phyloP scores from a whole-genome alignment of 768 basidiomycete species.

The Pleurotus citrinopileatus region DNA sequence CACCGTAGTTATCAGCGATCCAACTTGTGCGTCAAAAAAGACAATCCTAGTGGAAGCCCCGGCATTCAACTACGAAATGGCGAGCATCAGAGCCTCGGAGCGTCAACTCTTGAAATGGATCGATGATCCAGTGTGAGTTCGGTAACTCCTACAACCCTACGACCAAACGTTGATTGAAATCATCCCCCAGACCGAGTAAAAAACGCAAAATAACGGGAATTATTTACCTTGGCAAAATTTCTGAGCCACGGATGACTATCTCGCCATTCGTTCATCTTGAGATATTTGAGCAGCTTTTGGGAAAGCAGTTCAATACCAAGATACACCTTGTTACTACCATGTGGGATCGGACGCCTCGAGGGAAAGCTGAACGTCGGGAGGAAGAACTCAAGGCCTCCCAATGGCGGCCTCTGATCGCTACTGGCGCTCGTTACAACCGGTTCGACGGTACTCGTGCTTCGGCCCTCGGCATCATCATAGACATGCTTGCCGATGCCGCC shows the following conservation, averaged over 20 bases:
- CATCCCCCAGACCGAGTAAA: neutral
- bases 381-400: constrained; percentile 30
- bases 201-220: constrained; percentile 23
- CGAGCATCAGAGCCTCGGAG: constrained; percentile 1
- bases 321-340: constrained; percentile 43
- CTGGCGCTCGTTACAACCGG: constrained; percentile 33
- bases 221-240: constrained; percentile 39
- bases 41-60: neutral
- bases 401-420: constrained; percentile 41
- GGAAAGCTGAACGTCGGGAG: constrained; percentile 34
- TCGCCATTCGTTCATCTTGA: constrained; percentile 11
- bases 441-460: constrained; percentile 32
- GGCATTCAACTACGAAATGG: constrained; percentile 4
- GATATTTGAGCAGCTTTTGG: constrained; percentile 18
- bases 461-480: constrained; percentile 33
- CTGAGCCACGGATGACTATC: constrained; percentile 25
- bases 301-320: constrained; percentile 35
- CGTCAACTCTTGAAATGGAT: constrained; percentile 3
- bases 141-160: neutral
- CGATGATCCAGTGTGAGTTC: neutral
- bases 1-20: neutral
- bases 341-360: constrained; percentile 35
- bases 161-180: neutral
- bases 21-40: neutral
- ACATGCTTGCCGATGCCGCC: constrained; percentile 17